A percentile compares a stretch with the other conserved stretches of the same genome.
Conservation (phyloP, 768 basidiomycete species). For the Suillus hirtellus region DNA sequence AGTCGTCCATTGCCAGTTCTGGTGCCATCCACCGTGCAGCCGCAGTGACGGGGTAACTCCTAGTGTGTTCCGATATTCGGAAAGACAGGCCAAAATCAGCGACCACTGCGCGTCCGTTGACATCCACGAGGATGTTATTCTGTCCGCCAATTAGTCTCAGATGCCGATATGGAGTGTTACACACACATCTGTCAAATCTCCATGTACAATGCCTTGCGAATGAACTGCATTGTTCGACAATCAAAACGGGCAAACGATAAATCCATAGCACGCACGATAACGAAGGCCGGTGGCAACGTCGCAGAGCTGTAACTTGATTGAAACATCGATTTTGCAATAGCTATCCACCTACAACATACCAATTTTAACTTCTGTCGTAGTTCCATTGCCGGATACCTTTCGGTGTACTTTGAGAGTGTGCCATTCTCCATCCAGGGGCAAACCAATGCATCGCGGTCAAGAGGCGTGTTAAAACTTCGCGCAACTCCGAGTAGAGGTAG, state of each 20-base stretch:
- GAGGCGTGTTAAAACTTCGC: constrained; percentile 23
- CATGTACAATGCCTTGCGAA: neutral
- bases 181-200: constrained; percentile 2
- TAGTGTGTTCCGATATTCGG: neutral
- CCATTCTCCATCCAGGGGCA: constrained; percentile 35
- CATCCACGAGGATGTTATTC: neutral
- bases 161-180: neutral
- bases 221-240: neutral
- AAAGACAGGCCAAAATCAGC: constrained; percentile 6
- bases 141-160: neutral
- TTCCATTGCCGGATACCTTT: neutral
- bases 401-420: constrained; percentile 26
- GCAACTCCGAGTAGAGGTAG: constrained; percentile 33
- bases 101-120: neutral
- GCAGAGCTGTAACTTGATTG: neutral
- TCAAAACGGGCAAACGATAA: neutral
- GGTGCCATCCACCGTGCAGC: constrained; percentile 1
- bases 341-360: neutral
- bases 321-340: neutral
- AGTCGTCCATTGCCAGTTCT: neutral
- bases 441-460: constrained; percentile 23
- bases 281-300: constrained; percentile 1
- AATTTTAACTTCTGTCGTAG: neutral
- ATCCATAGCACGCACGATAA: neutral
- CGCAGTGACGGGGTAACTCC: neutral